A percentile compares a stretch with the other conserved stretches of the same genome.
phyloP scores from a whole-genome alignment of 2,329 filamentous ascomycete species.

The Ambrosiella beaveri region DNA sequence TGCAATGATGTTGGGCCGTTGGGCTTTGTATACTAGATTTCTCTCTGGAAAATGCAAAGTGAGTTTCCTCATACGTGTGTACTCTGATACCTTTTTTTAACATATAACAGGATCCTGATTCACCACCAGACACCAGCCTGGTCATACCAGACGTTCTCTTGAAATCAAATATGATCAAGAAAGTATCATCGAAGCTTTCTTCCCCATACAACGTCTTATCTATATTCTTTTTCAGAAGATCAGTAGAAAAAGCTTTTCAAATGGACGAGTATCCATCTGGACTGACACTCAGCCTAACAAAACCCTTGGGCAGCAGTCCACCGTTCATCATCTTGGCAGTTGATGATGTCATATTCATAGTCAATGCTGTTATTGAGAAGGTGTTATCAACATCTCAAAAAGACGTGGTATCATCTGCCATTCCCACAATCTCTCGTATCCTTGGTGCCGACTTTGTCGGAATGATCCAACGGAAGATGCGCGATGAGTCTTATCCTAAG shows the following conservation, averaged over 20 bases:
- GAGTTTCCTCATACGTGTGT: constrained; percentile 20
- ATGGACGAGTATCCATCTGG: constrained; percentile 75
- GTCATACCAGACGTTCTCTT: constrained; percentile 55
- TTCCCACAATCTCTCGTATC: constrained; percentile 64
- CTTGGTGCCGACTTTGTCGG: constrained; percentile 81
- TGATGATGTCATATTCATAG: constrained; percentile 98
- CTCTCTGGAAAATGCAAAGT: constrained; percentile 73
- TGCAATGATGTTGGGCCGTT: constrained; percentile 78
- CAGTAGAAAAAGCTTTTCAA: constrained; percentile 94
- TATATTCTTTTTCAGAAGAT: constrained; percentile 89
- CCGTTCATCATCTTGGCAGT: constrained; percentile 91
- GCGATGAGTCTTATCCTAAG: constrained; percentile 83
- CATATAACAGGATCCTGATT: constrained; percentile 28
- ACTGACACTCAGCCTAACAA: constrained; percentile 58
- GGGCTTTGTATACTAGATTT: constrained; percentile 85
- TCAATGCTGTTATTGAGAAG: constrained; percentile 77
- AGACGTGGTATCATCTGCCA: constrained; percentile 56
- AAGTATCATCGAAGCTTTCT: constrained; percentile 56
- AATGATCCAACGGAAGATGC: constrained; percentile 96
- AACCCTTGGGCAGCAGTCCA: constrained; percentile 54
- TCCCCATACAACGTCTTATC: constrained; percentile 82
- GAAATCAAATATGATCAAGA: constrained; percentile 64
- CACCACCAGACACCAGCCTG: constrained; percentile 37
- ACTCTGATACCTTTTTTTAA: constrained; percentile 13
- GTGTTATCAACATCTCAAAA: constrained; percentile 74